These are phyloP conservation scores for Teunomyces lycoperdinae DNA, from an alignment of 805 yeast genomes.

Conservation along the genomic window DNA sequence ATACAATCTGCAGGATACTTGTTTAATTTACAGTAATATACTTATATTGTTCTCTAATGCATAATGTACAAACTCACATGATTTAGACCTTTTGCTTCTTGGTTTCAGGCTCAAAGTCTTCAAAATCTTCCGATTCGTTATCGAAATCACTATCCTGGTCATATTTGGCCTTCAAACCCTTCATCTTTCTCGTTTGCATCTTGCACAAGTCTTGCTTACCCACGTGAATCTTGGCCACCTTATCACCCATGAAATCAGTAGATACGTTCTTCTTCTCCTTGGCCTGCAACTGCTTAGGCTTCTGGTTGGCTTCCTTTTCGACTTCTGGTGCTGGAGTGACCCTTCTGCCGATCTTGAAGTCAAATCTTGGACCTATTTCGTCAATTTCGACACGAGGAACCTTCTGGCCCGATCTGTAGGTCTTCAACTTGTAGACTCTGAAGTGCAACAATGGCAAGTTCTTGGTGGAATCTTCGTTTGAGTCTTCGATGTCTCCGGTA, in stretches of 20 bases:
- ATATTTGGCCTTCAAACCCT: conserved; percentile 85
- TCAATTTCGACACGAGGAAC: conserved; percentile 91
- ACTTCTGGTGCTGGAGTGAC: conserved; percentile 80
- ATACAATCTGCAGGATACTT: neutral
- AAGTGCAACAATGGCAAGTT: conserved; percentile 79
- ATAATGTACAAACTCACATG: neutral
- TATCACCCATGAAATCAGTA: conserved; percentile 89
- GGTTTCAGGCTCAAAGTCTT: conserved; percentile 19
- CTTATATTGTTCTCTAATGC: neutral
- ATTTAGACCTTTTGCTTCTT: conserved; percentile 32
- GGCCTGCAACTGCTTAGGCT: conserved; percentile 77
- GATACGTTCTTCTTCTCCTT: conserved; percentile 86
- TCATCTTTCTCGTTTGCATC: conserved; percentile 97
- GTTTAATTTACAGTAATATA: neutral
- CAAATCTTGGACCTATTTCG: conserved; percentile 94
- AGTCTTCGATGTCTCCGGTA: conserved; percentile 71
- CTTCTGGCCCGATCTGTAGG: conserved; percentile 80
- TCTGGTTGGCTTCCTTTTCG: conserved; percentile 83
- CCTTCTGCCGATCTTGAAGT: conserved; percentile 87
- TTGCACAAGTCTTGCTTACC: conserved; percentile 90
- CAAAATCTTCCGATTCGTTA: conserved; percentile 42
- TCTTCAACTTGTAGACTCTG: conserved; percentile 84
- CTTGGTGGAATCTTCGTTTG: conserved; percentile 52
- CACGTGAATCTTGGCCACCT: conserved; percentile 93
- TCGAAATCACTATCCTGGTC: conserved; percentile 71